Percentiles rank a stretch among this genome's conserved stretches.
Evolutionary conservation across 1,284 basidiomycete genomes (phyloP).

Genomic region (Tausonia pullulans): DNA sequence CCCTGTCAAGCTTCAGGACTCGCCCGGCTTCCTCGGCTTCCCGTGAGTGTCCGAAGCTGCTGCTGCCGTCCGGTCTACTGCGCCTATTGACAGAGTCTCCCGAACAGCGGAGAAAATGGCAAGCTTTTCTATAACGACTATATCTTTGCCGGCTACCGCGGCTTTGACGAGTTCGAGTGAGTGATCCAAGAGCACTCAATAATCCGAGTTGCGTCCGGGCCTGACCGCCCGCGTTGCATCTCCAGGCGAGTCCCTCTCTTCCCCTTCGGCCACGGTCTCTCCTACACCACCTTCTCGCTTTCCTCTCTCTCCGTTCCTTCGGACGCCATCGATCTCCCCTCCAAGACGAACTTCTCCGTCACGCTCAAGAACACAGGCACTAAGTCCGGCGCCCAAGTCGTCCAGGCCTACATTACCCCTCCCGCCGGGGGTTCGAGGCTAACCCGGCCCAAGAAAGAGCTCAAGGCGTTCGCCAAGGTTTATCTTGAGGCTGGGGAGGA

Average conservation of each 20-base stretch:
- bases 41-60: constrained; percentile 21
- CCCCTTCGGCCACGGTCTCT: constrained; percentile 31
- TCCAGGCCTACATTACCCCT: constrained; percentile 23
- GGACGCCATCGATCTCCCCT: constrained; percentile 6
- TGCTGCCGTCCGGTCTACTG: too few species aligned
- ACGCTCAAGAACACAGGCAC: background rate
- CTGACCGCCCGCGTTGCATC: background rate
- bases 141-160: constrained; percentile 10
- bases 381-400: constrained; percentile 17
- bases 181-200: too few species aligned
- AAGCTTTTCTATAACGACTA: constrained; percentile 18
- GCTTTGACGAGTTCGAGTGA: background rate
- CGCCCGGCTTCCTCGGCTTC: constrained; percentile 34
- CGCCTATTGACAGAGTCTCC: too few species aligned
- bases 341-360: background rate
- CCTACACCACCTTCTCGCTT: constrained; percentile 35
- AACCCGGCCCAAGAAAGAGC: constrained; percentile 33
- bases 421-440: constrained; percentile 11
- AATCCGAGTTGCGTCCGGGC: too few species aligned
- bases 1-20: constrained; percentile 36
- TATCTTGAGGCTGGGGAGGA: too few species aligned
- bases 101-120: constrained; percentile 12
- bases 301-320: constrained; percentile 3
- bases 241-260: background rate
- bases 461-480: constrained; percentile 37